phyloP scores from a whole-genome alignment of 139 green algal species.

The Volvox reticuliferus region DNA sequence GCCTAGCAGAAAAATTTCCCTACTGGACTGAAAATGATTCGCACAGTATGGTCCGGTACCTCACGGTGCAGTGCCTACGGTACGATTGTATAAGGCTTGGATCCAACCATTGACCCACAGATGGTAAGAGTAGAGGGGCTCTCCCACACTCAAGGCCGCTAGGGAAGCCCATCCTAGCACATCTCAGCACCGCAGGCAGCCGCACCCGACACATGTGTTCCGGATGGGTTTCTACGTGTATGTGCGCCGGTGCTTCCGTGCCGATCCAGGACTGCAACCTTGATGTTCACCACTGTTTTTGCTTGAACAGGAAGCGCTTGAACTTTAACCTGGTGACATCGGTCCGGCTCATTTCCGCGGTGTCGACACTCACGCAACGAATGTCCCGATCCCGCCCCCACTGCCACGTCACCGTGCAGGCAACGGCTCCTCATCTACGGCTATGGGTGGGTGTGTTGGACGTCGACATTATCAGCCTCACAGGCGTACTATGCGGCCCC shows the following conservation, averaged over 20 bases:
- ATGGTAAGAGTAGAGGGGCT: neutral
- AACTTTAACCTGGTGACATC: neutral
- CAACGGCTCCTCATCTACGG: neutral
- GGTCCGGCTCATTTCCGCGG: neutral
- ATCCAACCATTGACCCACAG: neutral
- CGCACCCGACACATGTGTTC: no score
- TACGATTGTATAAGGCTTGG: no score
- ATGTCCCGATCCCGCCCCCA: neutral
- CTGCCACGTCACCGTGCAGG: neutral
- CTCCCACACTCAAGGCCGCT: neutral
- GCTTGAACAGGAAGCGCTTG: no score
- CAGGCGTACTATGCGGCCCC: neutral
- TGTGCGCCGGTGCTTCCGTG: no score
- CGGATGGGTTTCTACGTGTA: no score
- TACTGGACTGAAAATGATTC: neutral
- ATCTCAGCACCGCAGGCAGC: no score
- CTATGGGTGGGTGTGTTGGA: neutral
- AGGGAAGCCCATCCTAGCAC: no score
- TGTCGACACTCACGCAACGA: neutral
- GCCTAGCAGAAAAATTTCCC: neutral
- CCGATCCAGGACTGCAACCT: no score
- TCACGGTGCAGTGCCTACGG: neutral
- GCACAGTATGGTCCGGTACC: neutral
- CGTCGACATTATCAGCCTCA: neutral
- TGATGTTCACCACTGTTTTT: no score